Base-by-base conservation (phyloP, 2,329 filamentous ascomycete species). In the Ophiocordyceps australis region DNA sequence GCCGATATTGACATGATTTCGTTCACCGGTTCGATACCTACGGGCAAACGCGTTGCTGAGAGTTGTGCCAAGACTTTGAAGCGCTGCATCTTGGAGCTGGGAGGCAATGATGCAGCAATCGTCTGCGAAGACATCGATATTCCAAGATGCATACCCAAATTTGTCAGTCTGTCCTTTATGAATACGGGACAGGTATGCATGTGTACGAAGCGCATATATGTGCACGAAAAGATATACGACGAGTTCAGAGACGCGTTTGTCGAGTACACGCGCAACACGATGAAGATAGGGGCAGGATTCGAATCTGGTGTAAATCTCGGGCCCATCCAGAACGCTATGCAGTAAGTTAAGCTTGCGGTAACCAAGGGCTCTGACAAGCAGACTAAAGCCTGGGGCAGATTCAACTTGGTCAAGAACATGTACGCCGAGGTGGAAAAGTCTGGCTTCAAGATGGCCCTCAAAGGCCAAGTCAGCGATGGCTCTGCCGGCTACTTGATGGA, bases 11-110 rank as follows among this genome's bases (percentile, higher is more conserved):
- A 59, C 32, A 74, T 70, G 53, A 62, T 74, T 46, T 57, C 52
- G 37, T 75, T 75, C 46, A 74, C 70, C 1, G 68, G 69, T 5
- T 70, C 63, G 11, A 63, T 54, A 19, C 51, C 54, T 1, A 71
- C 63, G 1, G 69, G 68, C 12, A 72, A 69, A 50, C 61, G 56
- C 41, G 59, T 74, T 33, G 62, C 68, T 54, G 54, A 54, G 30
- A 56, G 51, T 10, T 56, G 55, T 28, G 50, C 59, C 17, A 54
- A 57, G 38, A 64, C 59, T 0, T 44, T 74, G 28, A 73, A 73
- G 52, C 53, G 66, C 23, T 54, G 68, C 18, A 67, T 61, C 3
- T 54, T 73, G 14, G 67, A 73, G 43, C 52, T 70, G 38, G 35
- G 27, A 7, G 28, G 28, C 13, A 29, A 29, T 20, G 20, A 29